These are phyloP conservation scores for Trichoderma brevicompactum DNA, from an alignment of 2,329 filamentous ascomycete species.

Conservation along the genomic window DNA sequence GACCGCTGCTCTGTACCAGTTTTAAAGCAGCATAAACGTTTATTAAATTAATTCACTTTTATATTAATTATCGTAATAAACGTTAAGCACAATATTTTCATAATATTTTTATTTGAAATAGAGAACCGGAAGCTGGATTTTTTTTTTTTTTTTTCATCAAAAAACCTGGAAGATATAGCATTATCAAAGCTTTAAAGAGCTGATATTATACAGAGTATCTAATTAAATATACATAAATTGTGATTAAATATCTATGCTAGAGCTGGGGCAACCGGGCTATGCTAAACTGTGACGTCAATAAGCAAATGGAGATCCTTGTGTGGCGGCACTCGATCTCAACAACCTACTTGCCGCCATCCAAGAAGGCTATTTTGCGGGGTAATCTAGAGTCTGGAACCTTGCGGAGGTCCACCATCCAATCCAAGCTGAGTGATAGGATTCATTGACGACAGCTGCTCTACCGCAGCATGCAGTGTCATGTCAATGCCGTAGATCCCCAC, in stretches of 20 bases:
- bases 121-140: neutral
- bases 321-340: constrained; percentile 4
- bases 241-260: neutral
- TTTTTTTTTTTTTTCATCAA: too few relatives aligned
- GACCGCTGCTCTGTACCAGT: too few relatives aligned
- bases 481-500: constrained; percentile 5
- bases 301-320: neutral
- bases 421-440: neutral
- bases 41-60: too few relatives aligned
- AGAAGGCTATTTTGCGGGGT: constrained; percentile 22
- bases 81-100: too few relatives aligned
- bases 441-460: constrained; percentile 10
- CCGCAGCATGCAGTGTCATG: neutral
- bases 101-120: too few relatives aligned
- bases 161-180: too few relatives aligned
- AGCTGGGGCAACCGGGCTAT: neutral
- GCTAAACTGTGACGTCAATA: constrained; percentile 14
- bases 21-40: too few relatives aligned
- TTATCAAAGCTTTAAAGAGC: too few relatives aligned
- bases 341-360: neutral
- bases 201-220: neutral
- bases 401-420: constrained; percentile 6
- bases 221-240: neutral
- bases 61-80: too few relatives aligned
- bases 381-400: constrained; percentile 1